A percentile compares a stretch with the other conserved stretches of the same genome.
These are phyloP conservation scores for Pterulicium gracile DNA, from an alignment of 1,284 basidiomycete species.

Conservation along the genomic window DNA sequence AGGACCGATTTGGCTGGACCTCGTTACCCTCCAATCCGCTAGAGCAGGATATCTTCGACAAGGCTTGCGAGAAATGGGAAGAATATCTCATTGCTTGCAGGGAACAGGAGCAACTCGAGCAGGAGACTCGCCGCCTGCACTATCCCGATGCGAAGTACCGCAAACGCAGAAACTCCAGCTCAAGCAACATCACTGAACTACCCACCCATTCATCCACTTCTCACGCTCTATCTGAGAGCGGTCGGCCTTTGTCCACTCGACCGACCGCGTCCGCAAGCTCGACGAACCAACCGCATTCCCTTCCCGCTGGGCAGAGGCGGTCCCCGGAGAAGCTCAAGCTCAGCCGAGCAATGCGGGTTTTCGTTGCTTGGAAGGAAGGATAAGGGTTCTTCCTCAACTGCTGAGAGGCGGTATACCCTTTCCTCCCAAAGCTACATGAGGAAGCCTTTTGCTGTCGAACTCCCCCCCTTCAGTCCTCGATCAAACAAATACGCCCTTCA, in stretches of 20 bases:
- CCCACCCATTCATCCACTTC: neutral
- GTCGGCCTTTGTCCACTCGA: neutral
- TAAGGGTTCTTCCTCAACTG: too few relatives aligned
- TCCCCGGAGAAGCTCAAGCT: slow-evolving; percentile 20
- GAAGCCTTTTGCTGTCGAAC: too few relatives aligned
- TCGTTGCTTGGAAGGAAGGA: slow-evolving; percentile 43
- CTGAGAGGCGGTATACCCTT: too few relatives aligned
- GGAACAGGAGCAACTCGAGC: slow-evolving; percentile 18
- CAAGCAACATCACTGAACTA: neutral
- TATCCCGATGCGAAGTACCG: slow-evolving; percentile 1
- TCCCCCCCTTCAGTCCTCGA: too few relatives aligned
- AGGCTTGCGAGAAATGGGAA: slow-evolving; percentile 43
- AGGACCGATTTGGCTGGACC: slow-evolving; percentile 37
- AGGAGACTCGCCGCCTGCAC: slow-evolving; percentile 6
- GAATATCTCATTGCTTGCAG: slow-evolving; percentile 17
- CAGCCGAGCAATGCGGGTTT: slow-evolving; percentile 43
- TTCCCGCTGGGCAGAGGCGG: neutral
- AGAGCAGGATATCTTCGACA: slow-evolving; percentile 43
- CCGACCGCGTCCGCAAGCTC: neutral
- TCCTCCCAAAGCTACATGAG: too few relatives aligned
- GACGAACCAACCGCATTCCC: neutral
- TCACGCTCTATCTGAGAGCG: neutral
- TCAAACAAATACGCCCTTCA: too few relatives aligned
- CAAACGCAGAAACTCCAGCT: slow-evolving; percentile 4
- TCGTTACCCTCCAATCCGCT: slow-evolving; percentile 23